Percentiles rank a stretch among this genome's conserved stretches.
Conservation (phyloP, 192 early-diverging fungal species). For the Podila verticillata region DNA sequence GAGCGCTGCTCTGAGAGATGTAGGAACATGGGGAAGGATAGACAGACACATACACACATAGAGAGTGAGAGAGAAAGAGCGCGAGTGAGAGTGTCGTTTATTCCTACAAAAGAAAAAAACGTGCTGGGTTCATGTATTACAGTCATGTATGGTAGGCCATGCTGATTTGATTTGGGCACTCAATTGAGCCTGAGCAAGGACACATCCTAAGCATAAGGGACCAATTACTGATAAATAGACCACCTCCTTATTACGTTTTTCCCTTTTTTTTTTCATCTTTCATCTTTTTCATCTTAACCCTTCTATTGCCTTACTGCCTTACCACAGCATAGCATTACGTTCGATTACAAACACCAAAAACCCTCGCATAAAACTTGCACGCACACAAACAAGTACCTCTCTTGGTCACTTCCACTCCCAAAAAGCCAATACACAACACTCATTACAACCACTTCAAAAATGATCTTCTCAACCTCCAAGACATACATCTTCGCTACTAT, state of each 20-base stretch:
- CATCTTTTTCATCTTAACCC: too few relatives aligned
- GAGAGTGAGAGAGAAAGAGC: background rate
- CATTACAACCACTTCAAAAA: background rate
- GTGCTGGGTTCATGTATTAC: too few relatives aligned
- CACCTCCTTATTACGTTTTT: too few relatives aligned
- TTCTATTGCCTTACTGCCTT: too few relatives aligned
- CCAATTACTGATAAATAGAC: too few relatives aligned
- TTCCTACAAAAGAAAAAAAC: background rate
- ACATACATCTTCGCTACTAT: background rate
- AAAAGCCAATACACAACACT: background rate
- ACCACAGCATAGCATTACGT: too few relatives aligned
- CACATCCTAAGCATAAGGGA: too few relatives aligned
- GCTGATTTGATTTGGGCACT: too few relatives aligned
- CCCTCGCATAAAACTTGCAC: background rate
- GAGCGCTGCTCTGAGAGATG: background rate
- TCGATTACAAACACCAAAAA: background rate
- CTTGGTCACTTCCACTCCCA: background rate
- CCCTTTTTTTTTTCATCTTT: too few relatives aligned
- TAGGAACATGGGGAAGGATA: conserved; percentile 3
- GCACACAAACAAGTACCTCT: too few relatives aligned
- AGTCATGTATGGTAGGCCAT: too few relatives aligned
- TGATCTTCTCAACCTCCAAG: background rate
- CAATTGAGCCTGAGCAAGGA: too few relatives aligned
- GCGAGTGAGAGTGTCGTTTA: background rate
- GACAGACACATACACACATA: background rate